phyloP scores from a whole-genome alignment of 768 basidiomycete species.

The Amanita thiersii region DNA sequence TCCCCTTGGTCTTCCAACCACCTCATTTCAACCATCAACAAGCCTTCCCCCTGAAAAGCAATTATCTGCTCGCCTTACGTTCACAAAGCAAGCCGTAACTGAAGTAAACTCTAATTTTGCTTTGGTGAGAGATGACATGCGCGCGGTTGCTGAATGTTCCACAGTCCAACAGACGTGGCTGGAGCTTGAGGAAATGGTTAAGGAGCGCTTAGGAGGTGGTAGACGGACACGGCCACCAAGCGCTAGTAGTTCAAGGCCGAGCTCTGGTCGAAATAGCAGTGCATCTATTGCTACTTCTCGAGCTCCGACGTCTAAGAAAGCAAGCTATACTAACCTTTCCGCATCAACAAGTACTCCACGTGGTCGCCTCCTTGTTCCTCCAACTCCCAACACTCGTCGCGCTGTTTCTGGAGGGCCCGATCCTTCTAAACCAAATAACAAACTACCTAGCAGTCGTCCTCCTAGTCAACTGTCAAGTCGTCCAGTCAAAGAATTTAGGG shows the following conservation, averaged over 20 bases:
- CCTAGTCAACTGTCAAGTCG: constrained; percentile 62
- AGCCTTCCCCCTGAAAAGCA: constrained; percentile 58
- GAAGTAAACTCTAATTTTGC: constrained; percentile 33
- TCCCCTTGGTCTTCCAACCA: constrained; percentile 43
- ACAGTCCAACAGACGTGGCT: constrained; percentile 75
- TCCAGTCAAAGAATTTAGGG: constrained; percentile 55
- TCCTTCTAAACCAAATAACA: constrained; percentile 15
- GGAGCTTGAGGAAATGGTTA: constrained; percentile 77
- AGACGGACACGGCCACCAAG: constrained; percentile 61
- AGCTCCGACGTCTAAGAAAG: constrained; percentile 19
- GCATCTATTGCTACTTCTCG: constrained; percentile 27
- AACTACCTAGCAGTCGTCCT: constrained; percentile 36
- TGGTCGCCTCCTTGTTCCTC: no score
- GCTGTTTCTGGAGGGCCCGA: constrained; percentile 31
- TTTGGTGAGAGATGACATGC: constrained; percentile 45
- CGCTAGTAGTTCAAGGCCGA: constrained; percentile 48
- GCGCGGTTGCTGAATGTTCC: constrained; percentile 50
- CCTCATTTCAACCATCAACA: constrained; percentile 33
- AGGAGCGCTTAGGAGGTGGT: constrained; percentile 53
- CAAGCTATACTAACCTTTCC: constrained; percentile 32
- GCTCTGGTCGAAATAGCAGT: constrained; percentile 52
- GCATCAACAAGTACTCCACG: constrained; percentile 3
- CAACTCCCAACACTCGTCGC: constrained; percentile 19
- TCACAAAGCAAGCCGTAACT: constrained; percentile 48
- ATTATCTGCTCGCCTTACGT: constrained; percentile 50